These are phyloP conservation scores for Fraxinus nigra DNA, from an alignment of 305 asterid species.

Conservation along the genomic window DNA sequence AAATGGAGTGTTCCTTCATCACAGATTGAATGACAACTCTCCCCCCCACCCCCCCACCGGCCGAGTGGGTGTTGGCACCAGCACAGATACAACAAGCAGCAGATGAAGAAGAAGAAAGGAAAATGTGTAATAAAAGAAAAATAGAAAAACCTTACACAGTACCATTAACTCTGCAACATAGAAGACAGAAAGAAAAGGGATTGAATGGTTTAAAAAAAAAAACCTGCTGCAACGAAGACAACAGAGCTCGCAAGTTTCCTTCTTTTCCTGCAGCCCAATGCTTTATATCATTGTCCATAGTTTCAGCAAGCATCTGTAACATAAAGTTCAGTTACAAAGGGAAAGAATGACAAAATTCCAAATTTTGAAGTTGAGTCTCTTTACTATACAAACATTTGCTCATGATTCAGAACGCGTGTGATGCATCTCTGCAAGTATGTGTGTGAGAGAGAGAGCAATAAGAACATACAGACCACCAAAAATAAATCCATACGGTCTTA, in stretches of 20 bases:
- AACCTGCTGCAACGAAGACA: conserved; percentile 88
- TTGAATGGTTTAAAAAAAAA: conserved; percentile 1
- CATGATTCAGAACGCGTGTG: neutral
- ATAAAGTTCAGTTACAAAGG: neutral
- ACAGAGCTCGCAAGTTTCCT: conserved; percentile 79
- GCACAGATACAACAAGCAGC: neutral
- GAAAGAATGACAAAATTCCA: neutral
- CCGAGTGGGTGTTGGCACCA: neutral
- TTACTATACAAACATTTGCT: neutral
- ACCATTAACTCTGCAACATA: neutral
- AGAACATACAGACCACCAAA: conserved; percentile 1
- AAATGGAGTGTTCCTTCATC: neutral
- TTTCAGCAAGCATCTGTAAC: conserved; percentile 70
- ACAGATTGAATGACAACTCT: neutral
- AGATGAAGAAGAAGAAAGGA: neutral
- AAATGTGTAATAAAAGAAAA: neutral
- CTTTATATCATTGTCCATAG: conserved; percentile 64
- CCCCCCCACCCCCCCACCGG: neutral
- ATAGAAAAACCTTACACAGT: neutral
- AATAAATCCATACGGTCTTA: neutral
- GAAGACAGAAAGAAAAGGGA: neutral
- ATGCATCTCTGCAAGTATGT: neutral
- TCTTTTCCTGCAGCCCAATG: conserved; percentile 98
- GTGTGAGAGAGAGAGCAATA: neutral
- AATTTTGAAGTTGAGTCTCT: neutral